A percentile compares a stretch with the other conserved stretches of the same genome.
These are phyloP conservation scores for Tylopilus subfusipes DNA, from an alignment of 768 basidiomycete genomes.

Conservation along the genomic window DNA sequence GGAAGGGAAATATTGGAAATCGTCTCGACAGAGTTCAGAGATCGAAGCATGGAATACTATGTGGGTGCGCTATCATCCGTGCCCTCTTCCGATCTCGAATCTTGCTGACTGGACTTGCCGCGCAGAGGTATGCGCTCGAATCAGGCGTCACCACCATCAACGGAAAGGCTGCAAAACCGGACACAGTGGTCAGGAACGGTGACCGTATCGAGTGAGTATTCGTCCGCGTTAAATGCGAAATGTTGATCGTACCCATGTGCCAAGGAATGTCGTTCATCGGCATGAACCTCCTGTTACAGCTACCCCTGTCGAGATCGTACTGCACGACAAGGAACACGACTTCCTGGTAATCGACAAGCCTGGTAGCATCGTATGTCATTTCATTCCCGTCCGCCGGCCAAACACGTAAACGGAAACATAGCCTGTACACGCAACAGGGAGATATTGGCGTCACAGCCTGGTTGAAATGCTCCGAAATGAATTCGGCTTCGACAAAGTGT, in stretches of 20 bases:
- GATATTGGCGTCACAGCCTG: slow-evolving; percentile 86
- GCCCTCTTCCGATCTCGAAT: neutral
- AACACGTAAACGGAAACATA: slow-evolving; percentile 23
- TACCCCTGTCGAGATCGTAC: slow-evolving; percentile 73
- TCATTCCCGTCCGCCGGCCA: neutral
- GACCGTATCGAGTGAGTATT: slow-evolving; percentile 81
- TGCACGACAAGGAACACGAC: slow-evolving; percentile 71
- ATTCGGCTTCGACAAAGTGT: slow-evolving; percentile 75
- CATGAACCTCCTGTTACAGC: slow-evolving; percentile 95
- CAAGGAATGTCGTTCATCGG: slow-evolving; percentile 88
- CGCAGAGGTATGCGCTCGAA: slow-evolving; percentile 67
- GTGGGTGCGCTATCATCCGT: slow-evolving; percentile 45
- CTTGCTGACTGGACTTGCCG: too few relatives aligned
- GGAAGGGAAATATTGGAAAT: slow-evolving; percentile 86
- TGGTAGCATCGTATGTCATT: slow-evolving; percentile 81
- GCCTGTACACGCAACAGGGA: slow-evolving; percentile 91
- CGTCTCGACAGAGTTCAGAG: slow-evolving; percentile 90
- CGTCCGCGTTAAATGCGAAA: slow-evolving; percentile 1
- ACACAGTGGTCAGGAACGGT: slow-evolving; percentile 77
- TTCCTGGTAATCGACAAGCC: slow-evolving; percentile 97
- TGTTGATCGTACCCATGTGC: neutral
- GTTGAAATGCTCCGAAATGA: slow-evolving; percentile 83
- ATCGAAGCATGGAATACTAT: slow-evolving; percentile 94
- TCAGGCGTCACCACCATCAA: slow-evolving; percentile 96
- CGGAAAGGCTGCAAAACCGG: slow-evolving; percentile 76